A percentile compares a stretch with the other conserved stretches of the same genome.
Evolutionary conservation across 768 basidiomycete genomes (phyloP).

Genomic region (Cystofilobasidium bisporidii): DNA sequence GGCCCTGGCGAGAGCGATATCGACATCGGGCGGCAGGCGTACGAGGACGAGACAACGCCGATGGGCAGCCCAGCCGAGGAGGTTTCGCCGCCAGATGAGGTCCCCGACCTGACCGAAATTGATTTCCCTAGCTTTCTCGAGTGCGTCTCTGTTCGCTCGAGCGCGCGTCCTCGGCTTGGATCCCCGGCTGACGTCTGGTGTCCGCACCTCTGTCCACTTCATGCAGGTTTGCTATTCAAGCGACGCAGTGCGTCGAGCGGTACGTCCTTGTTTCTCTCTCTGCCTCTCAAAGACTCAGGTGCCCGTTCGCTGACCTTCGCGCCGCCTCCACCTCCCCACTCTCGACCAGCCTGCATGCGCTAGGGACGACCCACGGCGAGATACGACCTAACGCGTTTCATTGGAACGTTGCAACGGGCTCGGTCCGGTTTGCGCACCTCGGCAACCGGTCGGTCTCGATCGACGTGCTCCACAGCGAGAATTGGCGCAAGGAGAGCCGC

Average conservation of each 20-base stretch:
- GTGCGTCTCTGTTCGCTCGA: slow-evolving; percentile 45
- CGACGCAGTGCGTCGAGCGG: slow-evolving; percentile 57
- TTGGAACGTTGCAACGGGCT: slow-evolving; percentile 50
- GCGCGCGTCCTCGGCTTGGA: slow-evolving; percentile 10
- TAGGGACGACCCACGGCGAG: slow-evolving; percentile 60
- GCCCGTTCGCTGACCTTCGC: no score
- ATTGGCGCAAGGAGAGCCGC: slow-evolving; percentile 53
- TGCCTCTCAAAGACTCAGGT: no score
- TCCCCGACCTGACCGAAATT: slow-evolving; percentile 51
- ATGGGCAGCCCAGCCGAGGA: background rate
- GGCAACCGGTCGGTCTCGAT: slow-evolving; percentile 64
- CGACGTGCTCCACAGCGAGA: slow-evolving; percentile 50
- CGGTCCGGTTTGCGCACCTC: slow-evolving; percentile 62
- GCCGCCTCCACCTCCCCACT: no score
- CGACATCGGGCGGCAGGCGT: background rate
- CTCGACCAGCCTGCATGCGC: slow-evolving; percentile 54
- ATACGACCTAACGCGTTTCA: slow-evolving; percentile 68
- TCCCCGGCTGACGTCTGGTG: no score
- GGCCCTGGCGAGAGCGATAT: background rate
- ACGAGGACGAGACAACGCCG: background rate
- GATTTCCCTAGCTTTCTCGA: slow-evolving; percentile 67
- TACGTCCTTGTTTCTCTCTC: no score
- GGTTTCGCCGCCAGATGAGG: slow-evolving; percentile 42
- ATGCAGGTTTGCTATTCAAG: slow-evolving; percentile 64
- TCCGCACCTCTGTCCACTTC: no score